Evolutionary conservation across 495 filamentous ascomycete species (phyloP), one percentile per base, ranked within the genome.

Genomic region (Neurospora intermedia): DNA sequence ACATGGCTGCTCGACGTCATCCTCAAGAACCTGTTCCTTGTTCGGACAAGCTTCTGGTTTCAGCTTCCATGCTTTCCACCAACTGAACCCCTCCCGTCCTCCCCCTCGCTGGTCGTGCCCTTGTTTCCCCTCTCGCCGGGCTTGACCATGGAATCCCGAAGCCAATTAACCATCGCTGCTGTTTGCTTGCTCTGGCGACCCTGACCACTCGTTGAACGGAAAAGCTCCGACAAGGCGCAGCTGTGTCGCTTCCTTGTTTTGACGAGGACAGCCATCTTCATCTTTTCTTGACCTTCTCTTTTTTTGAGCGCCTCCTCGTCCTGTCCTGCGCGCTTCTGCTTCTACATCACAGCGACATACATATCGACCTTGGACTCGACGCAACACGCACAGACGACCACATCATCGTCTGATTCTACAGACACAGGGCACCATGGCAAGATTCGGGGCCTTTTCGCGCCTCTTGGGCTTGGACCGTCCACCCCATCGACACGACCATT

Each of bases 381-480:
- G 54, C 54, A 27, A 9, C 27, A 66, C 54, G 54, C 27, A 18
- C 27, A 35, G 13, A 1, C 20, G 9, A 46, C 27, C 27, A 45
- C 41, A 27, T 2, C 1, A 27, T 54, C 46, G 18, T 45, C 8
- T 6, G 42, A 43, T 43, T 6, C 1, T 0, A 5, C 15, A n/a
- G 39, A 40, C 10, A 54, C 46, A 23, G 46, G 2, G 38, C 71
- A 77, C 9, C 18, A 80, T 80, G 79, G 71, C 72, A 9, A 66
- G 78, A 35, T 80, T 82, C 66, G 80, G 83, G 74, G 77, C 69
- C 77, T 66, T 66, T 16, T 35, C 54, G 54, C 54, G 77, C 23
- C 72, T 85, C 7, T 77, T 86, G 1, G 83, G 84, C 41, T 85
- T 83, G 83, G 83, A 85, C 74, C 76, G 75, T 72, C 54, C 82